Evolutionary conservation across 2,329 filamentous ascomycete genomes (phyloP).

Genomic region (Diaporthe amygdali): DNA sequence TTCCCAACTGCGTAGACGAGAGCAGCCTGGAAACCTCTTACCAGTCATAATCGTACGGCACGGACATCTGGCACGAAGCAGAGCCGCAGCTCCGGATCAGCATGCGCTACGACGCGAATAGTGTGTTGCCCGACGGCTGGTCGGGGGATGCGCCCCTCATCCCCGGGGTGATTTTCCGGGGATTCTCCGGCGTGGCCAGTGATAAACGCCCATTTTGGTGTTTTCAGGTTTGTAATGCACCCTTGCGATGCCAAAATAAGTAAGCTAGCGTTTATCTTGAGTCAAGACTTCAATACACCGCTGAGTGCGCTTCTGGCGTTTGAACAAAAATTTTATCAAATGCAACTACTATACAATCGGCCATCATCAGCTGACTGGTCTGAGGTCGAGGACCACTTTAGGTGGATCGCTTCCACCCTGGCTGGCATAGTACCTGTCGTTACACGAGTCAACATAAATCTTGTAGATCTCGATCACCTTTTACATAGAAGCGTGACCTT

Average conservation of each 20-base stretch:
- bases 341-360: not conserved
- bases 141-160: slow-evolving; percentile 44
- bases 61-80: slow-evolving; percentile 45
- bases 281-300: slow-evolving; percentile 2
- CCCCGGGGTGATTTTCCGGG: not conserved
- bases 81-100: slow-evolving; percentile 52
- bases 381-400: not conserved
- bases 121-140: slow-evolving; percentile 49
- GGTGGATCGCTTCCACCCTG: slow-evolving; percentile 1
- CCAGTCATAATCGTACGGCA: slow-evolving; percentile 31
- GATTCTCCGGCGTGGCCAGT: not conserved
- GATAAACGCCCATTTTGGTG: not conserved
- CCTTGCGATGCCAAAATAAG: not conserved
- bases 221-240: not conserved
- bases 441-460: slow-evolving; percentile 3
- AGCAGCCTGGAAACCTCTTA: slow-evolving; percentile 34
- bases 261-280: not conserved
- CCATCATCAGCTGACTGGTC: not conserved
- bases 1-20: slow-evolving; percentile 39
- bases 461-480: not conserved
- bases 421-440: not conserved
- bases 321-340: not conserved
- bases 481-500: not conserved
- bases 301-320: not conserved
- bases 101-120: slow-evolving; percentile 51